These are phyloP conservation scores for Malassezia pachydermatis DNA, from an alignment of 1,284 basidiomycete species.

Conservation along the genomic window DNA sequence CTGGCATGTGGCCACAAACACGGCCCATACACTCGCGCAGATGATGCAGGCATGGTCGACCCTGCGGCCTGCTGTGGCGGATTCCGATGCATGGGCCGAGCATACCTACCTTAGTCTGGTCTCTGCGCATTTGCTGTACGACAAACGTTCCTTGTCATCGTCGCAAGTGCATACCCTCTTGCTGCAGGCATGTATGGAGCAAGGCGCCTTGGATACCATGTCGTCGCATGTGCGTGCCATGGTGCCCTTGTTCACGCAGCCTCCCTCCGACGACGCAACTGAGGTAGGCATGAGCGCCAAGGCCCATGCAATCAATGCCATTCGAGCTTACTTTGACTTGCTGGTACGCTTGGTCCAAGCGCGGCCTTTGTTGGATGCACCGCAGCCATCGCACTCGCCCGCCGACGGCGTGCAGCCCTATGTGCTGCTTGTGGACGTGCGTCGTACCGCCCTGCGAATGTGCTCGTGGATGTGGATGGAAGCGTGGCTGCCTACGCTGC, in stretches of 20 bases:
- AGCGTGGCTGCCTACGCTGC: constrained; percentile 67
- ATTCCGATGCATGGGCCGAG: constrained; percentile 46
- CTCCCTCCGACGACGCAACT: neutral
- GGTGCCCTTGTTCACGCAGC: neutral
- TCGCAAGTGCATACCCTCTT: constrained; percentile 68
- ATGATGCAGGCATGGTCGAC: constrained; percentile 66
- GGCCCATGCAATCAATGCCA: constrained; percentile 64
- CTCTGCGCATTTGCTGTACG: constrained; percentile 65
- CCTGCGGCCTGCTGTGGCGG: constrained; percentile 55
- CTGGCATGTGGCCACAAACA: constrained; percentile 64
- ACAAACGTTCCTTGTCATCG: constrained; percentile 56
- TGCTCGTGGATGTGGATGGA: constrained; percentile 68
- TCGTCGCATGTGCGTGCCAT: neutral
- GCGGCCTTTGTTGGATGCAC: constrained; percentile 65
- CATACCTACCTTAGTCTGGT: constrained; percentile 65
- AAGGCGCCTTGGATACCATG: neutral
- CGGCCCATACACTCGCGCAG: constrained; percentile 61
- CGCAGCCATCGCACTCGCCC: constrained; percentile 52
- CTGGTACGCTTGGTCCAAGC: constrained; percentile 68
- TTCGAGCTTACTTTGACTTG: constrained; percentile 71
- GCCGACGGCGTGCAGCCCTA: too few relatives aligned
- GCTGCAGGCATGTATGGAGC: constrained; percentile 1
- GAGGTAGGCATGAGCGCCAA: too few relatives aligned
- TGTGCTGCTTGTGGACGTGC: constrained; percentile 72
- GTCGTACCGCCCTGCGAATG: constrained; percentile 62